Evolutionary conservation across 495 filamentous ascomycete genomes (phyloP), one percentile per base, ranked within the genome.

Genomic region (Aspergillus cavernicola): DNA sequence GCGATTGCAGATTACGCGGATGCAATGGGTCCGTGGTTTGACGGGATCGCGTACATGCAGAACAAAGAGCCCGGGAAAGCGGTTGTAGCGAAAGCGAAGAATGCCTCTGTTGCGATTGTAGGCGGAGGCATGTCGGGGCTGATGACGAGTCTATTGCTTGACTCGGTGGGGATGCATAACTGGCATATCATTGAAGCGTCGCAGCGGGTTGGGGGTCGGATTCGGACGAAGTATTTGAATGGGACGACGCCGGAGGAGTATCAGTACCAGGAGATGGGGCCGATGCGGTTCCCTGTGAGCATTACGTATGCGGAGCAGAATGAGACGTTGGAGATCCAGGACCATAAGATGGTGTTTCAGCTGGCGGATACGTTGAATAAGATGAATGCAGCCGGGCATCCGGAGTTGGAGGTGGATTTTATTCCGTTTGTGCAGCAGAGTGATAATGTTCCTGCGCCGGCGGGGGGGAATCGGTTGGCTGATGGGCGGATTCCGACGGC

Each of bases 191-290:
- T 68, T n/a, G 80, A 83, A 51, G 69, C 76, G 0, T 76, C 74
- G 1, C 49, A 72, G 7, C 64, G 79, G 16, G 62, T 83, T 40
- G 80, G 79, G 1, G 79, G 85, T 3, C 74, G 84, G 2, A 79
- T 88, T 19, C 79, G 80, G 50, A 86, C 84, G 4, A 75, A 76
- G 36, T 86, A 87, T 49, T 73, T 87, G 0, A 77, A 80, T 22
- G 74, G 76, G 0, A 66, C 66, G 1, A 42, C 33, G 7, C 82
- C 84, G 0, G 79, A 82, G 20, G 72, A 89, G 13, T 87, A 87
- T 52, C 81, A 84, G 37, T 89, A 88, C 51, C 84, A 88, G 33
- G 85, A 89, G 60, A 88, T 89, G 85, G 85, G 85, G 0, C 83
- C 85, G 0, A 87, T 88, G 85, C 73, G 85, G 4, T 88, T 84